A percentile compares a stretch with the other conserved stretches of the same genome.
These are phyloP conservation scores for Plasmodium malariae DNA, from an alignment of 169 alveolate species.

Conservation along the genomic window DNA sequence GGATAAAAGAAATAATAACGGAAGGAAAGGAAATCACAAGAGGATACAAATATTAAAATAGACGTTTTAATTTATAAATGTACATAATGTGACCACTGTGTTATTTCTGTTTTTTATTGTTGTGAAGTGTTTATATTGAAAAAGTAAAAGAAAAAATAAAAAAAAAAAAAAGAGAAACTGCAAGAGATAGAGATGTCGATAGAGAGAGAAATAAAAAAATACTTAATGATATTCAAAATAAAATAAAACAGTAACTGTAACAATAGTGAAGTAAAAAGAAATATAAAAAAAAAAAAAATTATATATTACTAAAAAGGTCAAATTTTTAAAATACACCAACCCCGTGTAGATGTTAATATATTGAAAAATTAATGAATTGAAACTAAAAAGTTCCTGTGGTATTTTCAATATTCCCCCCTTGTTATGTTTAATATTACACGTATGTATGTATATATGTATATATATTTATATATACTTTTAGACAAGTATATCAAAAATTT, in stretches of 20 bases:
- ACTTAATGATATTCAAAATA: not conserved
- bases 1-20: not conserved
- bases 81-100: not conserved
- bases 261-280: not conserved
- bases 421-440: slow-evolving; percentile 19
- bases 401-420: slow-evolving; percentile 39
- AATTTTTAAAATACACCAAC: slow-evolving; percentile 12
- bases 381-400: slow-evolving; percentile 1
- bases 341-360: not conserved
- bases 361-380: slow-evolving; percentile 31
- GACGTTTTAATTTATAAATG: slow-evolving; percentile 4
- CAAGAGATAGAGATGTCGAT: too few species aligned
- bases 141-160: slow-evolving; percentile 1
- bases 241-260: not conserved
- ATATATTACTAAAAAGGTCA: not conserved
- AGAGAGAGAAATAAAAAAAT: not conserved
- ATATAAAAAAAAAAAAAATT: not conserved
- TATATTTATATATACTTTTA: slow-evolving; percentile 23
- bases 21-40: not conserved
- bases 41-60: not conserved
- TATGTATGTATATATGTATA: slow-evolving; percentile 14
- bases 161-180: slow-evolving; percentile 4
- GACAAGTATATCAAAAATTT: slow-evolving; percentile 40
- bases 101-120: slow-evolving; percentile 14
- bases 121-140: not conserved